These are phyloP conservation scores for Solanum dulcamara DNA, from an alignment of 257 asterid genomes.

Conservation along the genomic window DNA sequence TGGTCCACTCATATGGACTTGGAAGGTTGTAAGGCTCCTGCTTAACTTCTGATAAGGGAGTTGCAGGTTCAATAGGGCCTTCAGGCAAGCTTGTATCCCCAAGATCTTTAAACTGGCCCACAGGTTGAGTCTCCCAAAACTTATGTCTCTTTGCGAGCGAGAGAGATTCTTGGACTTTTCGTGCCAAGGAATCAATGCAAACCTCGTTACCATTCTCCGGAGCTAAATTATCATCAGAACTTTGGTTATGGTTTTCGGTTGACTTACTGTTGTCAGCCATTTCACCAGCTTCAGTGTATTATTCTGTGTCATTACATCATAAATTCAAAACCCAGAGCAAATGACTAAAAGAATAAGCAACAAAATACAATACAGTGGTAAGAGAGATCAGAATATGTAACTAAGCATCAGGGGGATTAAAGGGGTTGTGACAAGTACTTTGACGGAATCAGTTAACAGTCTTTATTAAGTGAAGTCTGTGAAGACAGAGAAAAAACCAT, in stretches of 20 bases:
- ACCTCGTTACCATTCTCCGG: constrained; percentile 32
- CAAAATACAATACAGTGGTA: neutral
- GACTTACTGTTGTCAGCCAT: constrained; percentile 48
- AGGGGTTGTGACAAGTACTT: neutral
- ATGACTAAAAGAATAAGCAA: neutral
- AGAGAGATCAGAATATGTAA: neutral
- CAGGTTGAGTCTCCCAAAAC: constrained; percentile 95
- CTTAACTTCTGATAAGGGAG: constrained; percentile 62
- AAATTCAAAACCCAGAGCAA: neutral
- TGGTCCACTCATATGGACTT: constrained; percentile 66
- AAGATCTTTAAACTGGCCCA: constrained; percentile 80
- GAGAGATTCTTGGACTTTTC: constrained; percentile 57
- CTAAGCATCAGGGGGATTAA: neutral
- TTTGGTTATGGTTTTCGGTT: constrained; percentile 19
- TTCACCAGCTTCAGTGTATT: neutral
- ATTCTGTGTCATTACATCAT: neutral
- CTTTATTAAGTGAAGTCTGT: neutral
- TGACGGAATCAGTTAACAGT: neutral
- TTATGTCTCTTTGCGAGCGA: constrained; percentile 63
- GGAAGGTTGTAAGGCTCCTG: constrained; percentile 91
- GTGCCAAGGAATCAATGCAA: constrained; percentile 42
- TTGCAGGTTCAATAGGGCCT: constrained; percentile 72
- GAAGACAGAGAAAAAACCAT: neutral
- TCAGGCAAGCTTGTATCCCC: constrained; percentile 59
- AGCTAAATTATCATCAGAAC: constrained; percentile 22